Evolutionary conservation across 768 basidiomycete genomes (phyloP).

Genomic region (Boletus insuetus): DNA sequence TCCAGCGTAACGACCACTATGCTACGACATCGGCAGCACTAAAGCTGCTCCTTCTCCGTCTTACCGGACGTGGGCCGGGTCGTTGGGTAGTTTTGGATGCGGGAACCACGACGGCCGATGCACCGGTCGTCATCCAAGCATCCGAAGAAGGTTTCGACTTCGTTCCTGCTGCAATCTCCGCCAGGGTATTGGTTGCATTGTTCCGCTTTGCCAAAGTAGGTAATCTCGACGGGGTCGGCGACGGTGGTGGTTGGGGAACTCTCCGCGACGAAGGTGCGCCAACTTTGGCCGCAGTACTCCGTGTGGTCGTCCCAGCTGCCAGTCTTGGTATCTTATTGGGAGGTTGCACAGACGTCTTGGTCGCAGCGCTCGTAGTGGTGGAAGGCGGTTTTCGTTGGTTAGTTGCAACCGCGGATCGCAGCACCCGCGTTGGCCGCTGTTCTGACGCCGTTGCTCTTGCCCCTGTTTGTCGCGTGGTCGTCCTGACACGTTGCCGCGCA

Average conservation of each 20-base stretch:
- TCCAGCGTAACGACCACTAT: slow-evolving; percentile 33
- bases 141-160: slow-evolving; percentile 41
- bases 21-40: slow-evolving; percentile 84
- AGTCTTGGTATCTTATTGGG: slow-evolving; percentile 70
- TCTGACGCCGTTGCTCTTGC: slow-evolving; percentile 62
- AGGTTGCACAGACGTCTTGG: slow-evolving; percentile 44
- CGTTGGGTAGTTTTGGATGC: slow-evolving; percentile 64
- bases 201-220: slow-evolving; percentile 68
- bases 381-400: slow-evolving; percentile 54
- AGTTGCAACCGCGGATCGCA: slow-evolving; percentile 61
- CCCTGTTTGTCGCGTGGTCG: slow-evolving; percentile 38
- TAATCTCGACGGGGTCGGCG: slow-evolving; percentile 72
- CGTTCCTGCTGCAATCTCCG: slow-evolving; percentile 45
- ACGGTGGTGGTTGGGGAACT: slow-evolving; percentile 48
- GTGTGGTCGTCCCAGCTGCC: slow-evolving; percentile 49
- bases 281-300: slow-evolving; percentile 42
- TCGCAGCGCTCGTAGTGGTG: slow-evolving; percentile 33
- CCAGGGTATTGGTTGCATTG: slow-evolving; percentile 44
- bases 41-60: slow-evolving; percentile 82
- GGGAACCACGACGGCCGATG: slow-evolving; percentile 65
- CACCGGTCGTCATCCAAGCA: slow-evolving; percentile 78
- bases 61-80: slow-evolving; percentile 69
- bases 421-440: slow-evolving; percentile 70
- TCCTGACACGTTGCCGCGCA: slow-evolving; percentile 34
- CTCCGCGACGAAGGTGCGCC: slow-evolving; percentile 35